These are phyloP conservation scores for Metschnikowia noctiluminum DNA, from an alignment of 805 yeast genomes.

Conservation along the genomic window DNA sequence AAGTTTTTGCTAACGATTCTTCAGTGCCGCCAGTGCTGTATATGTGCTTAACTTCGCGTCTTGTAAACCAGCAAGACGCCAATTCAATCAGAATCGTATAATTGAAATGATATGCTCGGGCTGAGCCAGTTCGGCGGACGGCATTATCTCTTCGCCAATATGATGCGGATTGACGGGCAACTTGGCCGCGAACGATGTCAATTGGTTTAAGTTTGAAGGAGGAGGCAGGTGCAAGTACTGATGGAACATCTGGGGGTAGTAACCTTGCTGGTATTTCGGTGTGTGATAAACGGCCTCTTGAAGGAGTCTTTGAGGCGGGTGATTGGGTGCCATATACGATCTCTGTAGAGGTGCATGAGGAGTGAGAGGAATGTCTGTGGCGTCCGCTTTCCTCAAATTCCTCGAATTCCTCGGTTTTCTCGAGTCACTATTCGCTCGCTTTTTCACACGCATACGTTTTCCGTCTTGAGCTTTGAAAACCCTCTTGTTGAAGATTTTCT, in stretches of 20 bases:
- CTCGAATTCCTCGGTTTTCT: too few relatives aligned
- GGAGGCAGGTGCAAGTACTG: background rate
- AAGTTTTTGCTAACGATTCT: too few relatives aligned
- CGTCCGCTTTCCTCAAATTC: conserved; percentile 1
- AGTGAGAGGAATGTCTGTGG: conserved; percentile 11
- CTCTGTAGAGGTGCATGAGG: conserved; percentile 1
- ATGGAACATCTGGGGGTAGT: background rate
- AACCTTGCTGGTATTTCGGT: background rate
- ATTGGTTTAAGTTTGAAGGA: background rate
- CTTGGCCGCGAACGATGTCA: background rate
- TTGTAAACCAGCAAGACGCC: conserved; percentile 1
- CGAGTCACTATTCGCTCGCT: conserved; percentile 4
- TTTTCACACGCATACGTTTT: conserved; percentile 35
- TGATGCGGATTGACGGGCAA: conserved; percentile 1
- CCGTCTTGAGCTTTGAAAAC: conserved; percentile 45
- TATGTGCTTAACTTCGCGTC: background rate
- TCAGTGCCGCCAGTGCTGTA: too few relatives aligned
- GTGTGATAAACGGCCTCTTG: background rate
- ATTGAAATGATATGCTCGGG: background rate
- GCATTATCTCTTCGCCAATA: conserved; percentile 1
- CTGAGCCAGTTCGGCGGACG: conserved; percentile 1
- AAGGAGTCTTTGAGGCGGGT: background rate
- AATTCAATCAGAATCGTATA: background rate
- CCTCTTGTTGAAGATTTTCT: conserved; percentile 40
- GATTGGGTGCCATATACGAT: background rate